A percentile compares a stretch with the other conserved stretches of the same genome.
Conservation (phyloP, 2,329 filamentous ascomycete genomes). For the Diaporthe ampelina region DNA sequence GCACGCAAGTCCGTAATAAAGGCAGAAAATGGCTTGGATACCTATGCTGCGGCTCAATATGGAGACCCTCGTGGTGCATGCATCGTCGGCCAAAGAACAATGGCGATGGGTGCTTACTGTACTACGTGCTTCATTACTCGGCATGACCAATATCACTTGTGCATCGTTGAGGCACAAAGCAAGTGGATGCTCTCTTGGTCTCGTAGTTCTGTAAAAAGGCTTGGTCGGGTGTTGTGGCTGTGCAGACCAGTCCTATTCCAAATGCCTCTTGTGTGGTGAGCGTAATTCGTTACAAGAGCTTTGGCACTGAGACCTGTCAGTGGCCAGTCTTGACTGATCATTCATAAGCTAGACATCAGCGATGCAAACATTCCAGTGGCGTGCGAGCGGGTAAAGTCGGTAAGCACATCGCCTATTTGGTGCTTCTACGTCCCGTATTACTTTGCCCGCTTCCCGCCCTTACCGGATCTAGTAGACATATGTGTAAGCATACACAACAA, state of each 20-base stretch:
- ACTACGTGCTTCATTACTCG: neutral
- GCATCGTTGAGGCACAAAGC: no score
- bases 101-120: neutral
- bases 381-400: neutral
- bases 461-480: neutral
- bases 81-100: no score
- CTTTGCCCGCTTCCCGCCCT: neutral
- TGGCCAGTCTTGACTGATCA: neutral
- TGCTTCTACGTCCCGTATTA: neutral
- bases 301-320: no score
- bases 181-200: no score
- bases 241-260: neutral
- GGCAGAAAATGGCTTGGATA: no score
- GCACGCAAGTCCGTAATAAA: no score
- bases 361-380: neutral
- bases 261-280: no score
- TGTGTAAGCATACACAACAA: neutral
- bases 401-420: neutral
- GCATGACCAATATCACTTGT: neutral
- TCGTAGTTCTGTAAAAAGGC: no score
- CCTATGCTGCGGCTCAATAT: neutral
- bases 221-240: neutral
- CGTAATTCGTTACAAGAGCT: no score
- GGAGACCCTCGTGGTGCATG: neutral
- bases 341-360: neutral